Evolutionary conservation across 371 early-diverging fungal species (phyloP).

Genomic region (Rhizomucor miehei): DNA sequence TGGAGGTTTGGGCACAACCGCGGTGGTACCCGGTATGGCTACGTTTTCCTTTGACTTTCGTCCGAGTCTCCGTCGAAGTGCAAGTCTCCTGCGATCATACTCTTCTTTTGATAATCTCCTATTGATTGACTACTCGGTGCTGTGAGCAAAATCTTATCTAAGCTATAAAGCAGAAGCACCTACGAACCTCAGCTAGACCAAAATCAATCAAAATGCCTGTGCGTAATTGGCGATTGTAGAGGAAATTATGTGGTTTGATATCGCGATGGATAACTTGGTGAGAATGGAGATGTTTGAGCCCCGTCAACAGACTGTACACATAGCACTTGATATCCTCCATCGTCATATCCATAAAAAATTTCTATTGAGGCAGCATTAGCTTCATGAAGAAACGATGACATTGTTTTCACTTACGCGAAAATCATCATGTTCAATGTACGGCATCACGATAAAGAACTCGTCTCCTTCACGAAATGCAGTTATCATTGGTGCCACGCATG

Average conservation of each 20-base stretch:
- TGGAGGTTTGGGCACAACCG: not conserved
- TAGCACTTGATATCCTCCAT: slow-evolving; percentile 81
- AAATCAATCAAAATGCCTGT: slow-evolving; percentile 96
- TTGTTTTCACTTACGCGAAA: slow-evolving; percentile 63
- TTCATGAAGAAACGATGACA: not conserved
- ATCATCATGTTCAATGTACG: slow-evolving; percentile 86
- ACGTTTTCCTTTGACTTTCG: not conserved
- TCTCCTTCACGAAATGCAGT: slow-evolving; percentile 81
- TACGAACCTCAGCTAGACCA: slow-evolving; percentile 87
- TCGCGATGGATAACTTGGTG: slow-evolving; percentile 87
- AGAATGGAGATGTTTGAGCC: slow-evolving; percentile 71
- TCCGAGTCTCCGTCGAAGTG: not conserved
- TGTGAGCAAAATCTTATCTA: not conserved
- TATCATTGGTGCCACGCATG: slow-evolving; percentile 75
- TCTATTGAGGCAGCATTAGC: slow-evolving; percentile 27
- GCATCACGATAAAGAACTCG: slow-evolving; percentile 86
- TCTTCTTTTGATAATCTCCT: not conserved
- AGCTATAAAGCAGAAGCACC: not conserved
- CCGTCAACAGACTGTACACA: slow-evolving; percentile 75
- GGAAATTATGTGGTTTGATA: slow-evolving; percentile 97
- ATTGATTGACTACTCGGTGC: slow-evolving; percentile 10
- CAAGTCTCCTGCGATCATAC: not conserved
- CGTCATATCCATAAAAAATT: slow-evolving; percentile 54
- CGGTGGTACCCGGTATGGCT: not conserved
- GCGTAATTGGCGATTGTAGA: slow-evolving; percentile 68